Conservation (phyloP, 2,329 filamentous ascomycete species). For the Fonsecaea pedrosoi region DNA sequence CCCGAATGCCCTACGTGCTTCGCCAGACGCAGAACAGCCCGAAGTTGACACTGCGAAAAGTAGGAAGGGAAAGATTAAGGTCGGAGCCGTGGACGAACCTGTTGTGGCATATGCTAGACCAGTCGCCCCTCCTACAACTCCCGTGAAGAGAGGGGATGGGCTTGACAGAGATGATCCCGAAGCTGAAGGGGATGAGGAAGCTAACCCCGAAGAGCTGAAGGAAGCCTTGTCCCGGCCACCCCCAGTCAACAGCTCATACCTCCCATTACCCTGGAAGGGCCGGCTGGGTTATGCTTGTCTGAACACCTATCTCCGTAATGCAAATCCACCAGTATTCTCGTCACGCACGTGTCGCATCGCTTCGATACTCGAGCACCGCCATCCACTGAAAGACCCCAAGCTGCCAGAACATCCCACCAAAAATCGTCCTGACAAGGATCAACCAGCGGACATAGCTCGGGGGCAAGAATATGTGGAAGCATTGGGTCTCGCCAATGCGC, state of each 20-base stretch:
- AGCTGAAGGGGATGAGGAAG: constrained; percentile 57
- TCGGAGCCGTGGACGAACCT: not conserved
- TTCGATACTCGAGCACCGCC: constrained; percentile 86
- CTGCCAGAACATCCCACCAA: constrained; percentile 82
- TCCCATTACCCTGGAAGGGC: constrained; percentile 90
- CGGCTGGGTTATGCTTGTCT: constrained; percentile 89
- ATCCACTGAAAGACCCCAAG: constrained; percentile 76
- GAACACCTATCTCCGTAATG: constrained; percentile 85
- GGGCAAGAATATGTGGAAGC: constrained; percentile 77
- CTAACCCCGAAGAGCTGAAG: constrained; percentile 64
- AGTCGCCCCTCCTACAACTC: constrained; percentile 39
- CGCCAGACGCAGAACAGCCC: constrained; percentile 41
- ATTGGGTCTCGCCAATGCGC: constrained; percentile 79
- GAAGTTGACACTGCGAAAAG: constrained; percentile 8
- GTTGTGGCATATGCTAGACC: not conserved
- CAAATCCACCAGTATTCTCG: constrained; percentile 84
- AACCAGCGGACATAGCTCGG: constrained; percentile 69
- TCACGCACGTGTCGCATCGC: constrained; percentile 90
- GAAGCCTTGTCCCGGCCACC: constrained; percentile 69
- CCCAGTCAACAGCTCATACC: constrained; percentile 78
- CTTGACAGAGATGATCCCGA: constrained; percentile 56
- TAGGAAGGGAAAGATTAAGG: constrained; percentile 23
- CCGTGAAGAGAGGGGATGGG: constrained; percentile 39
- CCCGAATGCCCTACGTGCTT: constrained; percentile 41
- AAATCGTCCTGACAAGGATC: constrained; percentile 78